These are phyloP conservation scores for Pseudomonodictys pantanalensis DNA, from an alignment of 495 filamentous ascomycete genomes.

Conservation along the genomic window DNA sequence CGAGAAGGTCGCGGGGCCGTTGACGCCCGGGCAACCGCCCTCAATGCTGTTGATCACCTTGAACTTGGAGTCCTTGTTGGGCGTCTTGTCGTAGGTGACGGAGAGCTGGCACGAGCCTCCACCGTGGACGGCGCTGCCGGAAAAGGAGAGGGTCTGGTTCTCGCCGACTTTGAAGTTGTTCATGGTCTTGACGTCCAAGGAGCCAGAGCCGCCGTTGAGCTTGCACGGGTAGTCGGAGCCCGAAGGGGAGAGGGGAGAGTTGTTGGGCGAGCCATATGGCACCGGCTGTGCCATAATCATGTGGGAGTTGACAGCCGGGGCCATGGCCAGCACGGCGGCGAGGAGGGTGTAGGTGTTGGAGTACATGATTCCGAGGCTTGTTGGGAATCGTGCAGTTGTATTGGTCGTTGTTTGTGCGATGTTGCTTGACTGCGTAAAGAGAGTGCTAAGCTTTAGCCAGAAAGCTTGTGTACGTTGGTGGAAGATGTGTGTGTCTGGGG, in stretches of 20 bases:
- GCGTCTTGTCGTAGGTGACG: constrained; percentile 67
- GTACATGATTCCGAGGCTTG: constrained; percentile 10
- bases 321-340: constrained; percentile 39
- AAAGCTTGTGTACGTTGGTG: background rate
- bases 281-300: constrained; percentile 68
- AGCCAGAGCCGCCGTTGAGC: constrained; percentile 43
- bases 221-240: constrained; percentile 84
- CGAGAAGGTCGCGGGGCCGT: constrained; percentile 40
- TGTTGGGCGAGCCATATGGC: constrained; percentile 56
- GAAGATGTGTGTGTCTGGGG: background rate
- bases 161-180: constrained; percentile 55
- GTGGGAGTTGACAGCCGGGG: constrained; percentile 54
- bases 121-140: constrained; percentile 63
- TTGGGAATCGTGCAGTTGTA: too few species aligned
- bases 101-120: constrained; percentile 85
- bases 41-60: constrained; percentile 80
- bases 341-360: background rate
- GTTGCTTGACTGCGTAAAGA: background rate
- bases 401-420: background rate
- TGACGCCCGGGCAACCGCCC: constrained; percentile 67
- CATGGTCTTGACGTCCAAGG: constrained; percentile 44
- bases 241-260: constrained; percentile 60
- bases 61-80: constrained; percentile 58
- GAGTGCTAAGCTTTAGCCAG: background rate
- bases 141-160: constrained; percentile 52